phyloP scores from a whole-genome alignment of 331 rosid species.

The Acacia pycnantha region DNA sequence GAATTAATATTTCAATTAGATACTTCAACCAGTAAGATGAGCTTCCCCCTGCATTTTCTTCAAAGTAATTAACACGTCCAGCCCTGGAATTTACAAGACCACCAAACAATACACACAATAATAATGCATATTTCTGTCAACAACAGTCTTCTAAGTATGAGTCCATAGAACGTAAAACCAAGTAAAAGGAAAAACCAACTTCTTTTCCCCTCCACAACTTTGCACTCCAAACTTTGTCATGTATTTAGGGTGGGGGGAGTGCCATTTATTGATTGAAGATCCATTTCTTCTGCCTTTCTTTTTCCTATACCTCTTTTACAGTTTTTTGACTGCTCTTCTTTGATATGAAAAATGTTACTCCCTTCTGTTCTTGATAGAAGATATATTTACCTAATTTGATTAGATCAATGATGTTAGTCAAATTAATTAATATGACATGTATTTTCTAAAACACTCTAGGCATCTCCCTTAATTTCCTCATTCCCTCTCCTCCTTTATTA shows the following conservation, averaged over 20 bases:
- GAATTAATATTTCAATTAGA: not conserved
- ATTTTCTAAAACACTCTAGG: too few relatives aligned
- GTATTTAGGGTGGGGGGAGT: too few relatives aligned
- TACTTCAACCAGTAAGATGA: not conserved
- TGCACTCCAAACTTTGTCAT: too few relatives aligned
- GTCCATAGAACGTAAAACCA: not conserved
- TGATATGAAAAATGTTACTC: not conserved
- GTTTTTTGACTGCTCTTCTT: not conserved
- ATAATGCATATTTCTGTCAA: not conserved
- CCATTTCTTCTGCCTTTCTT: not conserved
- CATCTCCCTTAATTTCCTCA: too few relatives aligned
- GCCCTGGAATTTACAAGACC: not conserved
- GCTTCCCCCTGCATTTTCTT: not conserved
- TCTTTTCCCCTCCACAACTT: not conserved
- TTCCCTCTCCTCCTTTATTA: too few relatives aligned
- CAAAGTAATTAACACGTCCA: not conserved
- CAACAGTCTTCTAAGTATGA: not conserved
- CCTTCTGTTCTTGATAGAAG: too few relatives aligned
- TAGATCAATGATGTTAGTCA: too few relatives aligned
- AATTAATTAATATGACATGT: too few relatives aligned
- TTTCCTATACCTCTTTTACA: not conserved
- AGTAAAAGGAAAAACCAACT: not conserved
- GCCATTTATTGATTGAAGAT: not conserved
- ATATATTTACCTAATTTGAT: too few relatives aligned
- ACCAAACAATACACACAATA: not conserved